phyloP scores from a whole-genome alignment of 345 rosid genomes.

The thale cress (Arabidopsis thaliana) region TAIR10.1 NC_003070.9:28204501-28205000 shows the following conservation, averaged over 20 bases:
- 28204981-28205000: constrained; percentile 66
- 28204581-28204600: constrained; percentile 24
- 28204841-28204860: constrained; percentile 24
- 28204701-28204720: constrained; percentile 30
- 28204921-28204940: constrained; percentile 49
- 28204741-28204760: neutral
- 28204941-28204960: constrained; percentile 45
- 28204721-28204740: constrained; percentile 24
- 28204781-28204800: neutral
- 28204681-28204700: constrained; percentile 1
- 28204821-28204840: neutral
- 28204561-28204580: neutral
- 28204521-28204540: constrained; percentile 17
- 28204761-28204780: constrained; percentile 32
- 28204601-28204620: constrained; percentile 28
- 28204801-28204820: neutral
- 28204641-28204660: constrained; percentile 29
- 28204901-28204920: constrained; percentile 74
- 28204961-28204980: constrained; percentile 63
- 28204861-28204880: constrained; percentile 40
- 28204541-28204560: constrained; percentile 15
- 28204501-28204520: neutral
- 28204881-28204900: constrained; percentile 77
- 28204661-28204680: constrained; percentile 16
- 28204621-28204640: constrained; percentile 18